phyloP scores from a whole-genome alignment of 148 eudicot species.

The Chenopodium album region DNA sequence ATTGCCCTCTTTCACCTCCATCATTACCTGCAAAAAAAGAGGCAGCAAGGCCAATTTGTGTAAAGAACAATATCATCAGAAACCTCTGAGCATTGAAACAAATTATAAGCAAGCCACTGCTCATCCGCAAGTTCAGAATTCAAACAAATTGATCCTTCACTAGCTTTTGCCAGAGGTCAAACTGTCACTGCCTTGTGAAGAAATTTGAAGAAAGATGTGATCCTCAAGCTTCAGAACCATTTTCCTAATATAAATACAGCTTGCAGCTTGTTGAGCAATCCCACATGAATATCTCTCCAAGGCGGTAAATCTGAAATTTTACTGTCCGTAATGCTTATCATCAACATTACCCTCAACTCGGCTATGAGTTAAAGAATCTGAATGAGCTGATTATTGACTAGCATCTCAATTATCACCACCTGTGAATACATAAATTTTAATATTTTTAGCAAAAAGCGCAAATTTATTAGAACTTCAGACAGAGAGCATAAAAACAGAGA shows the following conservation, averaged over 20 bases:
- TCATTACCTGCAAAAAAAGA: slow-evolving; percentile 66
- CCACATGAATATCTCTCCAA: not conserved
- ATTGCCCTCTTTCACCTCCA: slow-evolving; percentile 37
- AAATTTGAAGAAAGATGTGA: slow-evolving; percentile 11
- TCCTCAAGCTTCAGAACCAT: slow-evolving; percentile 21
- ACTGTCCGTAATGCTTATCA: not conserved
- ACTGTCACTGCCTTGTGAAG: slow-evolving; percentile 11
- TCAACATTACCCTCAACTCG: slow-evolving; percentile 21
- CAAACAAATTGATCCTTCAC: slow-evolving; percentile 9
- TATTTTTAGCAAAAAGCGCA: slow-evolving; percentile 16
- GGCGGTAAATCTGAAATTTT: not conserved
- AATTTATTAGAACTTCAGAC: not conserved
- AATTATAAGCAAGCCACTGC: slow-evolving; percentile 31
- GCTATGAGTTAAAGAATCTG: slow-evolving; percentile 3
- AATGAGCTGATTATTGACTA: slow-evolving; percentile 7
- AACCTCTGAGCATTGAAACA: slow-evolving; percentile 31
- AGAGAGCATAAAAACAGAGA: not conserved
- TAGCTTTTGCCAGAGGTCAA: slow-evolving; percentile 18
- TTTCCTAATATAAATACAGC: not conserved
- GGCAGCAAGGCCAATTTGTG: slow-evolving; percentile 40
- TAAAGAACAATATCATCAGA: slow-evolving; percentile 33
- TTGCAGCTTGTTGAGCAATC: not conserved
- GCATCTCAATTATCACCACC: slow-evolving; percentile 23
- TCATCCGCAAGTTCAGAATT: slow-evolving; percentile 20
- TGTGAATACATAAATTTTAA: slow-evolving; percentile 10